A percentile compares a stretch with the other conserved stretches of the same genome.
phyloP scores from a whole-genome alignment of 2,329 filamentous ascomycete species.

The Penicillium nordicum region DNA sequence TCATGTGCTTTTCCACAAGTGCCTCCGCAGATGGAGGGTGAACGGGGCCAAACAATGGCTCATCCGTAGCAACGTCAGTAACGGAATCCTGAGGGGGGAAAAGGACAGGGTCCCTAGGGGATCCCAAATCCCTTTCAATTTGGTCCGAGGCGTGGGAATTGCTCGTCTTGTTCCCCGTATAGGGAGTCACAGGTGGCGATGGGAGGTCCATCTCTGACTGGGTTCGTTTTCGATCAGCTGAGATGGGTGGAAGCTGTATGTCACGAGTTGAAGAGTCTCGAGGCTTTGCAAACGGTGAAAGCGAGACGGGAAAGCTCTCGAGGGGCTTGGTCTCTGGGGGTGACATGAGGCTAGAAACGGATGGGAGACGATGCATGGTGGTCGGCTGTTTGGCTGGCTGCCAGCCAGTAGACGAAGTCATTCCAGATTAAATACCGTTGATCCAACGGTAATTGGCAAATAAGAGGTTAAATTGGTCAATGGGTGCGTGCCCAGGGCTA shows the following conservation, averaged over 20 bases:
- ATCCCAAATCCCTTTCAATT: constrained; percentile 30
- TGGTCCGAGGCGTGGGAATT: constrained; percentile 34
- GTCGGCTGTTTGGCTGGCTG: constrained; percentile 21
- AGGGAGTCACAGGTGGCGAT: constrained; percentile 47
- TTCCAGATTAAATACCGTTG: constrained; percentile 12
- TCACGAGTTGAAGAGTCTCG: constrained; percentile 28
- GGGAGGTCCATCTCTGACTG: constrained; percentile 45
- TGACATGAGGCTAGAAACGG: constrained; percentile 46
- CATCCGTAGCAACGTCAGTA: constrained; percentile 34
- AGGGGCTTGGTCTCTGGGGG: constrained; percentile 50
- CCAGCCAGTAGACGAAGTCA: constrained; percentile 28
- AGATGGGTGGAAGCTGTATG: constrained; percentile 42
- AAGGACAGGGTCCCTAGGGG: constrained; percentile 41
- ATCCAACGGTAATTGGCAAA: neutral
- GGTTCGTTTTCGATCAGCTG: constrained; percentile 40
- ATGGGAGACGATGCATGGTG: constrained; percentile 42
- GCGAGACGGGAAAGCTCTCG: constrained; percentile 43
- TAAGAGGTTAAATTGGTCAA: neutral
- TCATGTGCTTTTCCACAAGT: constrained; percentile 43
- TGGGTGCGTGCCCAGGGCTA: neutral
- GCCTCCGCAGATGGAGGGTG: constrained; percentile 33
- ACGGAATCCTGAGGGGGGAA: constrained; percentile 40
- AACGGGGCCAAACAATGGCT: constrained; percentile 42
- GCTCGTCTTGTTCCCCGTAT: constrained; percentile 41
- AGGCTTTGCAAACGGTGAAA: constrained; percentile 29